Percentiles rank a stretch among this genome's conserved stretches.
phyloP scores from a whole-genome alignment of 2,329 filamentous ascomycete genomes.

The Macrophomina pseudophaseolina region DNA sequence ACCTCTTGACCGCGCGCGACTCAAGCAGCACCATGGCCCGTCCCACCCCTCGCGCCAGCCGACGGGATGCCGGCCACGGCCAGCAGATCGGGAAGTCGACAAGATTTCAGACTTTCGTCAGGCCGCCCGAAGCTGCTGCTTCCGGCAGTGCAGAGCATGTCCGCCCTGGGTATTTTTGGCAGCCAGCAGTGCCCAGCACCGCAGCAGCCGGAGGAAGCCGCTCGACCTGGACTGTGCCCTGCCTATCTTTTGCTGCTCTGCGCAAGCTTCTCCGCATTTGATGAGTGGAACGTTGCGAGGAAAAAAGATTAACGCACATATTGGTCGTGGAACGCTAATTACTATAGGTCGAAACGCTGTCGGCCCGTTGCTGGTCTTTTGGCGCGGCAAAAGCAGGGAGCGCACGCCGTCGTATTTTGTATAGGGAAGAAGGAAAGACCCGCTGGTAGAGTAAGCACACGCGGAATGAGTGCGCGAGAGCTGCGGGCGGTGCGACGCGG shows the following conservation, averaged over 20 bases:
- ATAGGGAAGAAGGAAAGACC: background rate
- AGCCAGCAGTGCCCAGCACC: background rate
- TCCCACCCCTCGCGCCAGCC: background rate
- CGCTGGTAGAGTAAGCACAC: background rate
- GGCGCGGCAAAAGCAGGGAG: conserved; percentile 15
- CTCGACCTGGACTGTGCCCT: conserved; percentile 4
- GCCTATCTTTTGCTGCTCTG: conserved; percentile 15
- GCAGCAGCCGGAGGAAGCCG: conserved; percentile 3
- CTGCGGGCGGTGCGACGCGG: too few relatives aligned
- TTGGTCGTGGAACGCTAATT: conserved; percentile 8
- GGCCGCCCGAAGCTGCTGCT: background rate
- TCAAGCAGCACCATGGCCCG: background rate
- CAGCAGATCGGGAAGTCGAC: conserved; percentile 9
- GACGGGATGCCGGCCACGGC: conserved; percentile 7
- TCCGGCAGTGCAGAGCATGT: background rate
- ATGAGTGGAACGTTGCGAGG: conserved; percentile 22
- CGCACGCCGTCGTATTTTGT: conserved; percentile 9
- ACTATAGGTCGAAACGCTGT: conserved; percentile 17
- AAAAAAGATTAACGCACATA: conserved; percentile 19
- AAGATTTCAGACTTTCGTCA: background rate
- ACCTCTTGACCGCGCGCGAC: background rate
- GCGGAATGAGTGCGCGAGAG: background rate
- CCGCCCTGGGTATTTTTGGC: conserved; percentile 4
- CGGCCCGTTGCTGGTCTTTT: conserved; percentile 15
- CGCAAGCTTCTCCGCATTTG: conserved; percentile 19